A percentile compares a stretch with the other conserved stretches of the same genome.
Evolutionary conservation across 1,284 basidiomycete genomes (phyloP).

Genomic region (Ustilago shanxiensis): DNA sequence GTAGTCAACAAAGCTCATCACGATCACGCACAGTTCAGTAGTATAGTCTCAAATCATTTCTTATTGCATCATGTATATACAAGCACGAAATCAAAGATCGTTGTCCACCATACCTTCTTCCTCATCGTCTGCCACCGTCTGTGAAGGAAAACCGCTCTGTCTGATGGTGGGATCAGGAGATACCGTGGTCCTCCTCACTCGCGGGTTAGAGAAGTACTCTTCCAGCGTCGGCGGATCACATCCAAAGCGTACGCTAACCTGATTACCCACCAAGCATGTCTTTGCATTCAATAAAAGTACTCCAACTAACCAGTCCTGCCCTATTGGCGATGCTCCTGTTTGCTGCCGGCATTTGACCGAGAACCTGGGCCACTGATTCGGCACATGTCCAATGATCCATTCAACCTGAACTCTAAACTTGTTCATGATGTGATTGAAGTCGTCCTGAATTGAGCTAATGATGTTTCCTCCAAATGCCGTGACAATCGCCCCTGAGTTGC

Average conservation of each 20-base stretch:
- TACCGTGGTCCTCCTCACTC: neutral
- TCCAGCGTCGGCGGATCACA: neutral
- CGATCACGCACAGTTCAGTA: too few relatives aligned
- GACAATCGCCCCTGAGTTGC: neutral
- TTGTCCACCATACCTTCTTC: neutral
- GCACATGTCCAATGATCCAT: neutral
- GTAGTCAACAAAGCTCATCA: too few relatives aligned
- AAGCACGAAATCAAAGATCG: neutral
- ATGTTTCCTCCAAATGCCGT: neutral
- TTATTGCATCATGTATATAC: neutral
- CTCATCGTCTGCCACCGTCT: neutral
- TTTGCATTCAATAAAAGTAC: constrained; percentile 1
- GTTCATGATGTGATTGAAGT: constrained; percentile 2
- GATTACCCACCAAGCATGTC: constrained; percentile 1
- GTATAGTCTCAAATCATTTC: too few relatives aligned
- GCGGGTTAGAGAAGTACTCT: neutral
- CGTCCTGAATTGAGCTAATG: constrained; percentile 1
- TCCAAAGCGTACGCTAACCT: neutral
- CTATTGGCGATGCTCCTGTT: neutral
- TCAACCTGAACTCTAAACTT: constrained; percentile 5
- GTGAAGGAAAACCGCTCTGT: neutral
- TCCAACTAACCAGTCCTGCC: neutral
- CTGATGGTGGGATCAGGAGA: neutral
- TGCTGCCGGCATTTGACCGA: neutral
- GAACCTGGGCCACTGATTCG: neutral